Conservation (phyloP, 352 stramenopile genomes). For the Thraustotheca clavata region DNA sequence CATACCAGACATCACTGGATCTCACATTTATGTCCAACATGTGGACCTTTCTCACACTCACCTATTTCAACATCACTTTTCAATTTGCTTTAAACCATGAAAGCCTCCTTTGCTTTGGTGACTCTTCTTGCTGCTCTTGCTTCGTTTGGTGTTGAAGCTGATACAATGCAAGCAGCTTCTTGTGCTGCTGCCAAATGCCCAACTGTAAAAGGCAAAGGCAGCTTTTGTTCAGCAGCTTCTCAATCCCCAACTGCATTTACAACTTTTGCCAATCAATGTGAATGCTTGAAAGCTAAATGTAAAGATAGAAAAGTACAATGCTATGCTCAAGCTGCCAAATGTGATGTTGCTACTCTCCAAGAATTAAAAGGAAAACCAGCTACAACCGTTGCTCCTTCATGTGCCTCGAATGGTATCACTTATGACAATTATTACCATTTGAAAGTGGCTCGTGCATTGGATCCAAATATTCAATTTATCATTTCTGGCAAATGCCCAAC, state of each 20-base stretch:
- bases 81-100: background rate
- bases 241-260: background rate
- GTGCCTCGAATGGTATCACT: background rate
- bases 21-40: constrained; percentile 33
- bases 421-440: constrained; percentile 1
- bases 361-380: no score
- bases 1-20: no score
- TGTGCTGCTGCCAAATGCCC: constrained; percentile 2
- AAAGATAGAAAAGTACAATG: background rate
- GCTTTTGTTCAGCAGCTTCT: background rate
- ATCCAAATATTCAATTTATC: background rate
- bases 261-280: background rate
- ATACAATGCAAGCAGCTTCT: constrained; percentile 23
- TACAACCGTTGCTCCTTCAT: background rate
- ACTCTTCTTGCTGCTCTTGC: background rate
- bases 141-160: background rate
- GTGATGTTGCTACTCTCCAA: no score
- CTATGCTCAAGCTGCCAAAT: no score
- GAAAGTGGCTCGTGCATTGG: background rate
- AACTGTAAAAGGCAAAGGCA: background rate
- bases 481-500: background rate
- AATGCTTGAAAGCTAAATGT: background rate
- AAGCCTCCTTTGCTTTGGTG: background rate
- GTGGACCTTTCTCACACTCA: constrained; percentile 26
- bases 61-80: constrained; percentile 27